Evolutionary conservation across 164 flowering plant genomes (phyloP), one percentile per base, ranked within the genome.

Genomic region (Magnolia changhungtana): DNA sequence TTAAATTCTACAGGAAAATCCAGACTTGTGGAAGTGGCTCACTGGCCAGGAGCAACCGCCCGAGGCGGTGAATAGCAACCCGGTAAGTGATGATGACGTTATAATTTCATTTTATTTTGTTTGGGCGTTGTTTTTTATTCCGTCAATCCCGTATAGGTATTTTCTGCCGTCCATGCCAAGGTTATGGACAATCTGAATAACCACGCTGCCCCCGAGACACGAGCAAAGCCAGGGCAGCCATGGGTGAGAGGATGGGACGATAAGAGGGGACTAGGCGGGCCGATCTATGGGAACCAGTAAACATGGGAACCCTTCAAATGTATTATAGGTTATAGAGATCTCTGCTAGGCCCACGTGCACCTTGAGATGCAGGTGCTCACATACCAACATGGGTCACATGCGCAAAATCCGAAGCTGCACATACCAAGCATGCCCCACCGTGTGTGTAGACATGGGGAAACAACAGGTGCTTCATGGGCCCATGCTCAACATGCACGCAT

Each of bases 231-330:
- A n/a, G 99, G 98, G 16, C 85, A 95, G 70, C 90, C 93, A 72
- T 95, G 99, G 99, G 98, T 95, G 10, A 88, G 96, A 81, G 99
- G 98, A 1, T 92, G 99, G 99, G 98, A 93, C 78, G 99, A 95
- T 77, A 95, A 92, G 87, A 93, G 84, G 83, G 92, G 92, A 23
- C 85, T 80, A 16, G 90, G 87, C 72, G 72, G 87, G 72, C 95
- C 98, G 58, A 50, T 81, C 16, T 24, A 73, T 13, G 88, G 90
- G 27, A 89, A 82, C 80, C 88, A 85, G 82, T 86, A 85, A 75
- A 11, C 18, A 55, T 55, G 3, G 16, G 16, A 55, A 37, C 45
- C 6, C 45, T 37, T 37, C 6, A 37, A 4, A 37, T 37, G 45
- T 37, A 37, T 37, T 37, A 37, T 37, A 37, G 45, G 7, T 37